Conservation (phyloP, 108 stramenopile genomes). For the Fragilaria crotonensis region DNA sequence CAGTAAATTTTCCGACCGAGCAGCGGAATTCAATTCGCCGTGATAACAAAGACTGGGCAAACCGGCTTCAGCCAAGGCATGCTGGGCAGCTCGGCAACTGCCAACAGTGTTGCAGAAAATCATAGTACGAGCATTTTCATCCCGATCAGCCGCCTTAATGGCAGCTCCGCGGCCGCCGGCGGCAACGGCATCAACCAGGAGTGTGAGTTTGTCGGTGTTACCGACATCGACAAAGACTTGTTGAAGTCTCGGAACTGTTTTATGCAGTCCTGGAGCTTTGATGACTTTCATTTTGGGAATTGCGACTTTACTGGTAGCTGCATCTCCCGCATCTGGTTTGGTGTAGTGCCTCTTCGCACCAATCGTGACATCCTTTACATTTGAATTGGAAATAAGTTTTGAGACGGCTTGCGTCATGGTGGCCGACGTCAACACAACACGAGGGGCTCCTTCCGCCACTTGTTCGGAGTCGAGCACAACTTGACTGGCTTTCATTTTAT, state of each 20-base stretch:
- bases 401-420: conserved; percentile 90
- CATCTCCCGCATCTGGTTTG: neutral
- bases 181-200: conserved; percentile 67
- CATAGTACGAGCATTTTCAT: conserved; percentile 41
- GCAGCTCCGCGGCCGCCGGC: conserved; percentile 17
- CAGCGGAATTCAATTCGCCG: conserved; percentile 64
- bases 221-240: conserved; percentile 92
- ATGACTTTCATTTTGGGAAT: conserved; percentile 69
- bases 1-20: conserved; percentile 45
- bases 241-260: conserved; percentile 77
- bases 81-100: conserved; percentile 64
- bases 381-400: conserved; percentile 37
- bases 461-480: conserved; percentile 4
- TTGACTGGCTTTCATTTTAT: conserved; percentile 29
- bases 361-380: conserved; percentile 7
- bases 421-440: conserved; percentile 90
- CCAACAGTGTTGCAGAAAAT: conserved; percentile 93
- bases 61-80: conserved; percentile 67
- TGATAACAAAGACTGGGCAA: conserved; percentile 68
- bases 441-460: conserved; percentile 57
- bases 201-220: conserved; percentile 77
- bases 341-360: conserved; percentile 12
- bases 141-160: neutral
- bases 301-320: conserved; percentile 28
- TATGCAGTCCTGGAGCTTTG: conserved; percentile 83